Evolutionary conservation across 495 filamentous ascomycete species (phyloP).

Genomic region (Saxispiralis lemnorum): DNA sequence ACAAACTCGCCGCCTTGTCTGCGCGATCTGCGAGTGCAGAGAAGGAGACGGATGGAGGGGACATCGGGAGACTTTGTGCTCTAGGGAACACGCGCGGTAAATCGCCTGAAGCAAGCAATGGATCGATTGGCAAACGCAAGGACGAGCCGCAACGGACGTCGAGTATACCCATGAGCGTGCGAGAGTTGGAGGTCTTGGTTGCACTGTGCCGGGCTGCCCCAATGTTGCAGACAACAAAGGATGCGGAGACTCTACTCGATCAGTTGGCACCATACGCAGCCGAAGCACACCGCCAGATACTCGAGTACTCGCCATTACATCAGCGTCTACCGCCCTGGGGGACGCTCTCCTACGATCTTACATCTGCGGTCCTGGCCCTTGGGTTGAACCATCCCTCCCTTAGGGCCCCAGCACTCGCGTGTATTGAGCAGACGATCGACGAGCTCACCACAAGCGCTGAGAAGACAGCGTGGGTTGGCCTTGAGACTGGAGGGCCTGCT

Average conservation of each 20-base stretch:
- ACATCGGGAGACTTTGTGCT: constrained; percentile 20
- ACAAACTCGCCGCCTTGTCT: constrained; percentile 26
- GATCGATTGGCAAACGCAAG: background rate
- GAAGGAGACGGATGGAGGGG: constrained; percentile 8
- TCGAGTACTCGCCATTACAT: constrained; percentile 66
- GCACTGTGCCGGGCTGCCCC: constrained; percentile 78
- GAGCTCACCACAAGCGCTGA: constrained; percentile 27
- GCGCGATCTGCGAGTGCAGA: constrained; percentile 10
- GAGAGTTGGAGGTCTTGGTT: constrained; percentile 76
- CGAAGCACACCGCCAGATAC: constrained; percentile 59
- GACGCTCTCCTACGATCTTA: constrained; percentile 57
- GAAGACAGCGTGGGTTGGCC: constrained; percentile 4
- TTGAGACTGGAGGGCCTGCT: constrained; percentile 27
- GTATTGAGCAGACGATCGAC: constrained; percentile 45
- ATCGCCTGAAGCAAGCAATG: constrained; percentile 10
- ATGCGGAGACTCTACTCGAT: constrained; percentile 51
- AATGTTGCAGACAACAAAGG: constrained; percentile 43
- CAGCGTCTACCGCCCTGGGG: constrained; percentile 80
- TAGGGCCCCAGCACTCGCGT: constrained; percentile 39
- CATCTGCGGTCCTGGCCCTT: constrained; percentile 58
- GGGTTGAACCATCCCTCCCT: constrained; percentile 51
- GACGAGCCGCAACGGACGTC: background rate
- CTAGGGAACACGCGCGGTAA: constrained; percentile 7
- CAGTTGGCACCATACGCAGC: constrained; percentile 69
- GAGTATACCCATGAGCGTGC: constrained; percentile 31